Base-by-base conservation (phyloP, 306 rosid species). In the Cicer chorassanicum region DNA sequence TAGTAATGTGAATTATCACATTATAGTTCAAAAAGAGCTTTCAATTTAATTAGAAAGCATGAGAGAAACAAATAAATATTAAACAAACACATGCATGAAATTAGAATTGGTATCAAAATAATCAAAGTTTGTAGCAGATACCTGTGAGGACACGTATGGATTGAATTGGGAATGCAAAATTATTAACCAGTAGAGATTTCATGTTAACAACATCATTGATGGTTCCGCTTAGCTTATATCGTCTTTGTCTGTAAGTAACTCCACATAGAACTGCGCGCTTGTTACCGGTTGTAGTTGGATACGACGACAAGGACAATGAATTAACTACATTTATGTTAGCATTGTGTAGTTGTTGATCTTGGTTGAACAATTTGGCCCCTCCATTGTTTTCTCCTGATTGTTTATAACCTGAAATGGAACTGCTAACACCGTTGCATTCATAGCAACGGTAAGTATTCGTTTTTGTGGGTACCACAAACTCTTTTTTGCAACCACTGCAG, bases 231-330 rank as follows among this genome's bases (percentile, higher is more conserved):
- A 90, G 96, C 82, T 4, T 83, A 80, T 65, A 84, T 49, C 72
- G 88, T 65, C 44, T 51, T 9, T 73, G 15, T 45, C 29, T 51
- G 81, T 90, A 88, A 16, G 88, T 69, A 56, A 90, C 88, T 29
- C 92, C 98, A 24, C 96, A 90, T 5, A 90, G 89, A 83, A 92
- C 69, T 4, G 96, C 98, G 0, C 96, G 86, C 74, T 84, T 92
- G 14, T 69, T 71, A 38, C 55, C 5, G 13, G 41, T 21, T 9
- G 2, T 14, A 38, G 71, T 16, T 12, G 51, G 9, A 11, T 24
- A 24, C 34, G 36, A 8, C 7, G 19, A 40, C n/a, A 51, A 82
- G 57, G 70, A 21, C 3, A 5, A 68, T 16, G 73, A 75, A 24
- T 1, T 5, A 16, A 9, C 9, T 42, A 21, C 51, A 42, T 15